phyloP scores from a whole-genome alignment of 208 protist species.

The Crithidia bombi region DNA sequence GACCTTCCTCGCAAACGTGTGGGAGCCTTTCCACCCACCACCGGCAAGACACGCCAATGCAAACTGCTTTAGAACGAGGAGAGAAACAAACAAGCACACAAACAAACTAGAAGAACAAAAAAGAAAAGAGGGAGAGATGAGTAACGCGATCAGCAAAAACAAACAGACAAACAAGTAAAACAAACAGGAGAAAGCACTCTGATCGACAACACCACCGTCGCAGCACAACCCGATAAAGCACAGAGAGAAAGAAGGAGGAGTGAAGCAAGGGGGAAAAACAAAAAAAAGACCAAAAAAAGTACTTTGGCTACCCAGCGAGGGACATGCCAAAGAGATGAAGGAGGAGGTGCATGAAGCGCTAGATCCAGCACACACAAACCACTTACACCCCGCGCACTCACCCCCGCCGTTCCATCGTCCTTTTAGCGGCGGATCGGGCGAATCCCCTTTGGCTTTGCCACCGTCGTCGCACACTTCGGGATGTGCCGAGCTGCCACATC shows the following conservation, averaged over 20 bases:
- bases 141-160: neutral
- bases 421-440: constrained; percentile 56
- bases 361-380: no score
- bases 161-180: constrained; percentile 7
- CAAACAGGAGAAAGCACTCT: neutral
- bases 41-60: no score
- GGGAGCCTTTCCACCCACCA: no score
- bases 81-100: neutral
- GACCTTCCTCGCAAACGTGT: no score
- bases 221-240: no score
- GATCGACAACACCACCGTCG: neutral
- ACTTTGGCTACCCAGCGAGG: neutral
- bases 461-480: constrained; percentile 87
- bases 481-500: constrained; percentile 87
- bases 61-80: no score
- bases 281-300: constrained; percentile 13
- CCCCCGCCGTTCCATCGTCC: constrained; percentile 2
- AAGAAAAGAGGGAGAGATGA: neutral
- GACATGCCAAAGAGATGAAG: constrained; percentile 23
- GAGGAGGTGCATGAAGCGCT: no score
- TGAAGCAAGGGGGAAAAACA: constrained; percentile 15
- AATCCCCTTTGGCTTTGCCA: constrained; percentile 88
- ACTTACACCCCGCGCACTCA: no score
- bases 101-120: neutral
- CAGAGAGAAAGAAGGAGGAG: neutral